A percentile compares a stretch with the other conserved stretches of the same genome.
phyloP scores from a whole-genome alignment of 106 monocot species.

The Alisma plantagoaquatica region DNA sequence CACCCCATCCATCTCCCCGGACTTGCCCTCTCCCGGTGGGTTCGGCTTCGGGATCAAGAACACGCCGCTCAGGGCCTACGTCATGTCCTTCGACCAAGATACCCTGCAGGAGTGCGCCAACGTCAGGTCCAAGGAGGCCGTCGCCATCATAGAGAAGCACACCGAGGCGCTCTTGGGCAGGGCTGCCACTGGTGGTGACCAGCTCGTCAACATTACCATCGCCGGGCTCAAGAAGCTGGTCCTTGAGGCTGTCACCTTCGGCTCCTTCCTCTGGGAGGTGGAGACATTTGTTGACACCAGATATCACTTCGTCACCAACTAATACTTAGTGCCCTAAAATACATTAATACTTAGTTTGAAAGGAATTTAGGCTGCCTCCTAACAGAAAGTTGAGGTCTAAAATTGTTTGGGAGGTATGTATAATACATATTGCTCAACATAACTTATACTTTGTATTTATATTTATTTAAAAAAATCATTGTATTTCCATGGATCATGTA shows the following conservation, averaged over 20 bases:
- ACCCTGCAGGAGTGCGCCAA: slow-evolving; percentile 55
- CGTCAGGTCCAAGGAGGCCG: slow-evolving; percentile 70
- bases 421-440: no score
- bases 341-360: no score
- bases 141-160: slow-evolving; percentile 71
- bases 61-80: slow-evolving; percentile 45
- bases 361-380: no score
- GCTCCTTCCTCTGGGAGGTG: slow-evolving; percentile 85
- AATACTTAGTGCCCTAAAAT: no score
- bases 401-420: no score
- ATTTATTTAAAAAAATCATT: no score
- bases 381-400: no score
- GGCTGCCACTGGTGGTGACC: slow-evolving; percentile 60
- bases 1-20: slow-evolving; percentile 12
- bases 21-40: slow-evolving; percentile 15
- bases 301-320: slow-evolving; percentile 67
- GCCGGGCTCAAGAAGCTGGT: slow-evolving; percentile 57
- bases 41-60: slow-evolving; percentile 25
- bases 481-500: no score
- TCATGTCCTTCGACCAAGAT: slow-evolving; percentile 67
- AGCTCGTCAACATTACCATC: slow-evolving; percentile 58
- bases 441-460: no score
- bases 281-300: slow-evolving; percentile 79
- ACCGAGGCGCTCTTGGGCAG: slow-evolving; percentile 79
- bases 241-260: slow-evolving; percentile 83